Evolutionary conservation across 2,329 filamentous ascomycete species (phyloP).

Genomic region (Fusarium sp.): DNA sequence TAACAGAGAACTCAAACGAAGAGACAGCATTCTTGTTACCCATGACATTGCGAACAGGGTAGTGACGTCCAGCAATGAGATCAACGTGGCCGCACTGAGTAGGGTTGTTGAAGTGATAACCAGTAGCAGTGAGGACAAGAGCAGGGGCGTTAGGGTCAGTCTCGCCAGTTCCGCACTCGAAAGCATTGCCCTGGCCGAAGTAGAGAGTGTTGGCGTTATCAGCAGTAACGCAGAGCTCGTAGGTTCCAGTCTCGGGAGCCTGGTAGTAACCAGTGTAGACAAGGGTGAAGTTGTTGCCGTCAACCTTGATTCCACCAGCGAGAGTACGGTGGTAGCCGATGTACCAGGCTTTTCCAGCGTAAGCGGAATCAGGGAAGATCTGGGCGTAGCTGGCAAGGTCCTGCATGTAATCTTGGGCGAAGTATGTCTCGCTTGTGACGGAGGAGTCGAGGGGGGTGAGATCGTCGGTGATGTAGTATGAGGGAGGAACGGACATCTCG

Average conservation of each 20-base stretch:
- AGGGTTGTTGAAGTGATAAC: slow-evolving; percentile 15
- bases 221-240: slow-evolving; percentile 33
- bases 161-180: slow-evolving; percentile 21
- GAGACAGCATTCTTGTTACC: slow-evolving; percentile 20
- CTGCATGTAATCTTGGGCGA: background rate
- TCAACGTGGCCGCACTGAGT: slow-evolving; percentile 24
- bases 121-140: slow-evolving; percentile 10
- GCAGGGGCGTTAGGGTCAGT: slow-evolving; percentile 5
- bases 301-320: slow-evolving; percentile 25
- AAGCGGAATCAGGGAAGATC: background rate
- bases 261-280: slow-evolving; percentile 34
- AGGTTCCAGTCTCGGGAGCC: slow-evolving; percentile 19
- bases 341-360: background rate
- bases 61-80: slow-evolving; percentile 22
- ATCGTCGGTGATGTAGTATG: slow-evolving; percentile 34
- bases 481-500: slow-evolving; percentile 25
- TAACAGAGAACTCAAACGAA: background rate
- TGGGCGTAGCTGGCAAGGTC: background rate
- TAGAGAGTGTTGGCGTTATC: slow-evolving; percentile 38
- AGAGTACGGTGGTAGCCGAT: background rate
- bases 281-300: slow-evolving; percentile 39
- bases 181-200: slow-evolving; percentile 34
- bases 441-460: slow-evolving; percentile 8
- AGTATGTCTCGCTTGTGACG: background rate
- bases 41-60: slow-evolving; percentile 36